Evolutionary conservation across 176 grass and related monocot species (phyloP), one percentile per base, ranked within the genome.

Genomic region (Eremochloa ophiuroides): DNA sequence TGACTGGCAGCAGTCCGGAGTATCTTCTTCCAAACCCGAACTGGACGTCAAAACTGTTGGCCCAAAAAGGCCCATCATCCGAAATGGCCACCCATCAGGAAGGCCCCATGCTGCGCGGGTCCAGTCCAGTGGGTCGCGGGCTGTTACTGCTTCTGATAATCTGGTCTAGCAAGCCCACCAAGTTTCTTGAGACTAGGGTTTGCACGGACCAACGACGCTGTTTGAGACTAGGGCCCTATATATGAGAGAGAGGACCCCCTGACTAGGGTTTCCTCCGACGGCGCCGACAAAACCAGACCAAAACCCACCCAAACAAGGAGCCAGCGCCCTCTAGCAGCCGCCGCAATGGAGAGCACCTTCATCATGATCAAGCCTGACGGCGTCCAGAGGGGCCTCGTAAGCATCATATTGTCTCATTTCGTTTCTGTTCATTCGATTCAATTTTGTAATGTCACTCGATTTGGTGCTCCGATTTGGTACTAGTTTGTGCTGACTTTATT

Each of bases 311-410:
- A 18, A 40, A 79, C 14, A 2, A 58, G 73, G 18, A 65, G 44
- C 62, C 13, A 70, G 64, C 26, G 20, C 30, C n/a, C 12, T 37
- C 7, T 25, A 15, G 17, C 80, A 25, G 42, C 40, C 17, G 47
- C 80, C 55, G 34, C 78, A 69, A 88, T 77, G 85, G 91, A 93
- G 71, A 88, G 83, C 75, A 83, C 88, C 85, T 93, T 90, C 79
- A 86, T 93, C 88, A 93, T 93, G 91, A 93, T 90, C 88, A 93
- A 93, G 88, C 91, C 91, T 56, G 91, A 93, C 8, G 88, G 91
- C 64, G 85, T 93, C 85, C 91, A 93, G 83, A 87, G 91, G 66
- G 88, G 88, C 63, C 91, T 93, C 28, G 91, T 93, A 85, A 77
- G 59, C 8, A 15, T 10, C 10, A 3, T 23, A 3, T 17, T 16